A percentile compares a stretch with the other conserved stretches of the same genome.
Conservation (phyloP, 1,284 basidiomycete species). For the Apiotrichum domesticum region DNA sequence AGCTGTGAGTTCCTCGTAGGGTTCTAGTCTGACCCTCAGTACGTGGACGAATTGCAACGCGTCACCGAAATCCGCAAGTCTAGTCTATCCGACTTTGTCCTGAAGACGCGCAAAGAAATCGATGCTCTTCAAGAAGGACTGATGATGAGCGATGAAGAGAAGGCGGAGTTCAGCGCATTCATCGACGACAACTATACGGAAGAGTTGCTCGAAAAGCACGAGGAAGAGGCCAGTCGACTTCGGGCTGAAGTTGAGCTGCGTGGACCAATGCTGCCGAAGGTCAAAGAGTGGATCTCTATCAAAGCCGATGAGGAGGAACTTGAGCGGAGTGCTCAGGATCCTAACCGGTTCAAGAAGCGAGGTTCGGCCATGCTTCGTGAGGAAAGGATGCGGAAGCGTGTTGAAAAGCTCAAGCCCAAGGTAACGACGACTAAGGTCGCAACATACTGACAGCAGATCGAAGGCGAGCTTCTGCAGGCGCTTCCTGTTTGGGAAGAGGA, state of each 20-base stretch:
- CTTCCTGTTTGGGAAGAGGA: conserved; percentile 86
- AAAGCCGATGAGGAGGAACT: conserved; percentile 84
- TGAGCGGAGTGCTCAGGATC: conserved; percentile 49
- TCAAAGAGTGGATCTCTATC: conserved; percentile 87
- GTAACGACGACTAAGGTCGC: conserved; percentile 47
- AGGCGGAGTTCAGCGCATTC: conserved; percentile 71
- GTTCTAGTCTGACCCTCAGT: conserved; percentile 45
- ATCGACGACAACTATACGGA: conserved; percentile 82
- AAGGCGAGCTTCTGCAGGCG: conserved; percentile 71
- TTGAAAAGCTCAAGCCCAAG: conserved; percentile 88
- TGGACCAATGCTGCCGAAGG: conserved; percentile 64
- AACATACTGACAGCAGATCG: conserved; percentile 56
- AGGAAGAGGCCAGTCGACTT: conserved; percentile 74
- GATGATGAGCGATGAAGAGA: conserved; percentile 76
- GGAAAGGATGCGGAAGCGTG: conserved; percentile 95
- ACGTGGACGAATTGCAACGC: conserved; percentile 81
- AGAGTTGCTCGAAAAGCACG: conserved; percentile 78
- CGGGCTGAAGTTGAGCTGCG: conserved; percentile 74
- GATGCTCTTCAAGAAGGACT: conserved; percentile 75
- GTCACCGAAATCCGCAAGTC: conserved; percentile 84
- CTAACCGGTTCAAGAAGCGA: conserved; percentile 47
- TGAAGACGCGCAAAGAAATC: conserved; percentile 76
- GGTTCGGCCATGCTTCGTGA: conserved; percentile 76
- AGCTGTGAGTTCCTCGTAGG: conserved; percentile 27
- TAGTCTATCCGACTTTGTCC: conserved; percentile 79